A percentile compares a stretch with the other conserved stretches of the same genome.
Evolutionary conservation across 768 basidiomycete species (phyloP).

Genomic region (Amanita molliuscula): DNA sequence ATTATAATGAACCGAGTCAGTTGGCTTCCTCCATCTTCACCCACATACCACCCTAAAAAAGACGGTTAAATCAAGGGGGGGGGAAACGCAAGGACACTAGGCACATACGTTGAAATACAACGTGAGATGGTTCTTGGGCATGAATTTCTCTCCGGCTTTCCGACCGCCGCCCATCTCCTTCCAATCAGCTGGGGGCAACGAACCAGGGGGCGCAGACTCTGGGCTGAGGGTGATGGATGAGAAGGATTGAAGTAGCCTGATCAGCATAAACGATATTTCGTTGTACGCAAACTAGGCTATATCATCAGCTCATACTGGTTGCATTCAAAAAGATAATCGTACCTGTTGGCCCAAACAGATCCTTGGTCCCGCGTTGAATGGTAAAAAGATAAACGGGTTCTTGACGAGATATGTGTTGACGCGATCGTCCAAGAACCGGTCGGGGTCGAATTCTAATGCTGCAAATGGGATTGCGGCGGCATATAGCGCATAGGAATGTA

Average conservation of each 20-base stretch:
- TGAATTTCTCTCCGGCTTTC: conserved; percentile 39
- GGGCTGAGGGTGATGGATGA: conserved; percentile 34
- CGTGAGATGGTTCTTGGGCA: conserved; percentile 44
- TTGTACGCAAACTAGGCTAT: conserved; percentile 40
- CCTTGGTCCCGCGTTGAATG: conserved; percentile 51
- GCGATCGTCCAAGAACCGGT: conserved; percentile 58
- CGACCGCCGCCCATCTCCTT: conserved; percentile 29
- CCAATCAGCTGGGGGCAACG: conserved; percentile 39
- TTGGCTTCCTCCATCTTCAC: conserved; percentile 30
- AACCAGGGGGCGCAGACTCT: conserved; percentile 33
- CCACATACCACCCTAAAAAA: conserved; percentile 41
- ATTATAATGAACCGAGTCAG: conserved; percentile 2
- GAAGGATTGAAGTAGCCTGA: conserved; percentile 55
- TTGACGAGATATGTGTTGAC: conserved; percentile 49
- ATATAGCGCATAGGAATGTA: neutral
- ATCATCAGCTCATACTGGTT: neutral
- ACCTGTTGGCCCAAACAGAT: conserved; percentile 57
- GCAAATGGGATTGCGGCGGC: neutral
- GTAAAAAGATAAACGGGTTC: conserved; percentile 64
- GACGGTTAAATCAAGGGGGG: neutral
- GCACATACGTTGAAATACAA: conserved; percentile 36
- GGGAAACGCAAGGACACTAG: neutral
- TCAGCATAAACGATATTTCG: conserved; percentile 54
- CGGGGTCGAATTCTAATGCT: conserved; percentile 64
- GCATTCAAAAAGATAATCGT: neutral